Conservation (phyloP, 176 grass and related monocot species). For the Dendrocalamus sinicus region DNA sequence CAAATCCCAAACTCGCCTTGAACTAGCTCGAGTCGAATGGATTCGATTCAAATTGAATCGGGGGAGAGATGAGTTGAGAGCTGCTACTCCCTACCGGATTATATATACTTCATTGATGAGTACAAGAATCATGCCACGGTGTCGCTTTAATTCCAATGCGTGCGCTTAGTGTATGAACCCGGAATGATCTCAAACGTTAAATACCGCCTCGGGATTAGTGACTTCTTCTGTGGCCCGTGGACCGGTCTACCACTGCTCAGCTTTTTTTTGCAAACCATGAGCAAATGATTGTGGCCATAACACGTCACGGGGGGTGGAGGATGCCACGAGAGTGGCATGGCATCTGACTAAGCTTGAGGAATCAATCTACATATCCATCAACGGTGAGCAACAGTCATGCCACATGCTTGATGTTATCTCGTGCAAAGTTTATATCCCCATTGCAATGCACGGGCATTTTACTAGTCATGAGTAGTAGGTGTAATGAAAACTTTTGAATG, state of each 20-base stretch:
- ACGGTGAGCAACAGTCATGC: no score
- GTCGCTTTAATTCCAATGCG: neutral
- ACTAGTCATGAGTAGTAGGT: neutral
- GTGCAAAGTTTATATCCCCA: no score
- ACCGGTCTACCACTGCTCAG: neutral
- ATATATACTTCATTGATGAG: neutral
- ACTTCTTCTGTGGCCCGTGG: neutral
- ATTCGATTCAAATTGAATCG: slow-evolving; percentile 17
- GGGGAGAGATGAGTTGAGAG: neutral
- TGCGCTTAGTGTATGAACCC: slow-evolving; percentile 15
- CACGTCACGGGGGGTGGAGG: no score
- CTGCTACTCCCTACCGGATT: neutral
- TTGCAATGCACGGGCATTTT: no score
- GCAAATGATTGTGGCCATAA: no score
- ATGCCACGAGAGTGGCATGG: no score
- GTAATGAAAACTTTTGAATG: slow-evolving; percentile 10
- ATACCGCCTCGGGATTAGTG: neutral
- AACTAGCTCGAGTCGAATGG: neutral
- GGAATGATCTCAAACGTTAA: neutral
- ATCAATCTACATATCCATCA: no score
- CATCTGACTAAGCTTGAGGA: no score
- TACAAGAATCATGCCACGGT: neutral
- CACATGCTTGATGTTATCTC: no score
- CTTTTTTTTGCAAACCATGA: neutral
- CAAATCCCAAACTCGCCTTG: slow-evolving; percentile 15